Evolutionary conservation across 140 eudicot species (phyloP).

Genomic region (Cichorium intybus): DNA sequence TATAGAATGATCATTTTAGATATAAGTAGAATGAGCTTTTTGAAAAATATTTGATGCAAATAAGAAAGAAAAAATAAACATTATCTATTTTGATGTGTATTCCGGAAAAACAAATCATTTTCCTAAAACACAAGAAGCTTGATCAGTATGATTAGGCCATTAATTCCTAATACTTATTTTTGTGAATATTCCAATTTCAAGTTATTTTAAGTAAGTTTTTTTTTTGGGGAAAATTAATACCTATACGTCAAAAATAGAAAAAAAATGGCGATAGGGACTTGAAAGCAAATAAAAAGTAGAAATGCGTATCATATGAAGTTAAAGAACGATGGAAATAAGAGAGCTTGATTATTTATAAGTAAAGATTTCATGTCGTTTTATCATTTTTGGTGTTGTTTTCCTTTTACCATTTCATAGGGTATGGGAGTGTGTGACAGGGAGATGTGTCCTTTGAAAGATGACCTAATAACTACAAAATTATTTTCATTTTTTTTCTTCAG

Average conservation of each 20-base stretch:
- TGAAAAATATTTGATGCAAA: too few species aligned
- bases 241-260: background rate
- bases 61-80: too few species aligned
- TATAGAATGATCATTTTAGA: too few species aligned
- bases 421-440: conserved; percentile 2
- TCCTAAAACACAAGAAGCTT: too few species aligned
- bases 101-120: too few species aligned
- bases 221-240: background rate
- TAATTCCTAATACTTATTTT: too few species aligned
- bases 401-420: conserved; percentile 3
- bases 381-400: background rate
- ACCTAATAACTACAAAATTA: conserved; percentile 1
- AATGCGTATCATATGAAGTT: conserved; percentile 19
- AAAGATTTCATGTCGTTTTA: conserved; percentile 11
- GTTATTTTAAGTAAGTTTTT: background rate
- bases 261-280: conserved; percentile 14
- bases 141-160: too few species aligned
- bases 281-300: conserved; percentile 18
- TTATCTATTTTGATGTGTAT: too few species aligned
- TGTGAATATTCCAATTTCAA: too few species aligned
- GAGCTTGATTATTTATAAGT: conserved; percentile 19
- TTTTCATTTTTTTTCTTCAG: too few species aligned
- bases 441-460: conserved; percentile 17
- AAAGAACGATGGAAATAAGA: conserved; percentile 15
- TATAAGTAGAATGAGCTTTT: too few species aligned